These are phyloP conservation scores for Talaromyces verruculosus DNA, from an alignment of 2,329 filamentous ascomycete genomes.

Conservation along the genomic window DNA sequence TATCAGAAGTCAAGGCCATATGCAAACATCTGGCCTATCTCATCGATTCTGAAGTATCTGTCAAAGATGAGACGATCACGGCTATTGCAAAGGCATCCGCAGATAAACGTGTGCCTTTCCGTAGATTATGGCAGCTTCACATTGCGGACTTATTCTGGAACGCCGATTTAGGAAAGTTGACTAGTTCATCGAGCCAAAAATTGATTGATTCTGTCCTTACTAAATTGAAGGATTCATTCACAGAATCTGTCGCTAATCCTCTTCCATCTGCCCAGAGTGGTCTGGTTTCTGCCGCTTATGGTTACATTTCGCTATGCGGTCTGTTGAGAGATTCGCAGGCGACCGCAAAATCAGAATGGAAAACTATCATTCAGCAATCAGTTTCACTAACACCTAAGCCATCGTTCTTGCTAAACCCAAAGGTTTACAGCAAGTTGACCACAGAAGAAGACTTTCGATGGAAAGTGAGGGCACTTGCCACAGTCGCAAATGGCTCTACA, in stretches of 20 bases:
- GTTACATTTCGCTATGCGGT: constrained; percentile 64
- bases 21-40: constrained; percentile 64
- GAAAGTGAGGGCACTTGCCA: constrained; percentile 68
- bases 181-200: constrained; percentile 47
- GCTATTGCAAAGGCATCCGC: constrained; percentile 75
- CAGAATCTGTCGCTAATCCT: constrained; percentile 76
- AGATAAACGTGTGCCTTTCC: constrained; percentile 78
- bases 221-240: constrained; percentile 65
- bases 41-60: constrained; percentile 58
- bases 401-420: constrained; percentile 81
- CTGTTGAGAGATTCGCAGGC: constrained; percentile 57
- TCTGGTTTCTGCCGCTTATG: constrained; percentile 74
- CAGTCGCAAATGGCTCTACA: constrained; percentile 58
- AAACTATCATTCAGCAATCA: constrained; percentile 62
- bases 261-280: constrained; percentile 77
- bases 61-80: constrained; percentile 68
- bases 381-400: constrained; percentile 74
- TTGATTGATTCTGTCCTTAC: constrained; percentile 53
- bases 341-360: constrained; percentile 34
- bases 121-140: constrained; percentile 77
- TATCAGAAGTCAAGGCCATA: constrained; percentile 72
- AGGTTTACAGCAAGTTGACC: constrained; percentile 78
- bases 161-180: constrained; percentile 49
- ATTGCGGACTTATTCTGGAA: constrained; percentile 69
- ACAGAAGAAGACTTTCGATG: constrained; percentile 75